phyloP scores from a whole-genome alignment of 257 asterid genomes.

The Anisodus tanguticus region DNA sequence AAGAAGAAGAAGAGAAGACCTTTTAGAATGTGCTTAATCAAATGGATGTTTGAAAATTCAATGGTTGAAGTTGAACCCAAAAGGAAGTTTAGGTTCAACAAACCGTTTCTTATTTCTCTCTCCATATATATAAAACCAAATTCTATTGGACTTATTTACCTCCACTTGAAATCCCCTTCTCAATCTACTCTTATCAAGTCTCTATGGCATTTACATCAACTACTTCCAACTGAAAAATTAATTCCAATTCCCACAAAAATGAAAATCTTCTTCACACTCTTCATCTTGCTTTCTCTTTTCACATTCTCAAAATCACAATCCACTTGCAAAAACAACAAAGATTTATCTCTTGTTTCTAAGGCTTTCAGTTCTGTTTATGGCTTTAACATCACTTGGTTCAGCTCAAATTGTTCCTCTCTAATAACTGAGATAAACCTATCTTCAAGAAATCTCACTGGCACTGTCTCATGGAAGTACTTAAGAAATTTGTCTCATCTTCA shows the following conservation, averaged over 20 bases:
- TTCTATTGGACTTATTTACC: neutral
- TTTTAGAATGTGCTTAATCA: neutral
- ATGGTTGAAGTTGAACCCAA: neutral
- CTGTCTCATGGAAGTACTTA: slow-evolving; percentile 72
- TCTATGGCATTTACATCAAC: neutral
- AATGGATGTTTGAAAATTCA: neutral
- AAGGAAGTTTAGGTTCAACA: slow-evolving; percentile 24
- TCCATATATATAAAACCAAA: neutral
- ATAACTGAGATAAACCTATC: slow-evolving; percentile 52
- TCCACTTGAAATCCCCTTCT: neutral
- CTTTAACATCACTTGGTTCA: slow-evolving; percentile 66
- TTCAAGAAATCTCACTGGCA: slow-evolving; percentile 70
- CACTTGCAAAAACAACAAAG: slow-evolving; percentile 51
- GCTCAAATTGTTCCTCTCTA: slow-evolving; percentile 53
- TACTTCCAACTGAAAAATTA: slow-evolving; percentile 12
- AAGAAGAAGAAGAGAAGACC: no score
- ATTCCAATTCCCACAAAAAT: slow-evolving; percentile 23
- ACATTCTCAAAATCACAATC: slow-evolving; percentile 39
- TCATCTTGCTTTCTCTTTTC: slow-evolving; percentile 44
- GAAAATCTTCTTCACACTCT: slow-evolving; percentile 44
- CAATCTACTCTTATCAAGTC: slow-evolving; percentile 4
- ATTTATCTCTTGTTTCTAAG: slow-evolving; percentile 47
- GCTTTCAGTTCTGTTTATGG: slow-evolving; percentile 80
- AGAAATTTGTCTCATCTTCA: slow-evolving; percentile 64
- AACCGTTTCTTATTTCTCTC: neutral